phyloP scores from a whole-genome alignment of 2,329 filamentous ascomycete genomes.

The Geosmithia putterillii region DNA sequence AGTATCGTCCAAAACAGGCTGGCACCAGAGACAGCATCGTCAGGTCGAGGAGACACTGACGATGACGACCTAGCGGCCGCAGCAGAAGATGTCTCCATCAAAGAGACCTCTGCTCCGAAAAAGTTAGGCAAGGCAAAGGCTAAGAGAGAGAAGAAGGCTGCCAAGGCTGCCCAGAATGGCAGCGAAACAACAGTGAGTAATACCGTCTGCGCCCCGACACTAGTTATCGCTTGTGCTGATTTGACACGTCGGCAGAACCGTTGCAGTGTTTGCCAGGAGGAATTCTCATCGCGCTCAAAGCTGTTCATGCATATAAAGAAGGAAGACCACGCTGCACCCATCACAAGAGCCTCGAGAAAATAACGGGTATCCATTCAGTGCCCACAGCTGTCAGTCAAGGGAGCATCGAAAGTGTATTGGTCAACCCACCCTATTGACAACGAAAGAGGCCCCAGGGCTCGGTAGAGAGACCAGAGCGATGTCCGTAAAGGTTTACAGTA shows the following conservation, averaged over 20 bases:
- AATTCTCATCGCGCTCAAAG: slow-evolving; percentile 51
- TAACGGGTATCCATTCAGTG: background rate
- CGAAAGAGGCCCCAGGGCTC: no score
- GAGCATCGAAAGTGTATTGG: no score
- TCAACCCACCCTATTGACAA: no score
- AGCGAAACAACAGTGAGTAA: slow-evolving; percentile 8
- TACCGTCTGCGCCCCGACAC: background rate
- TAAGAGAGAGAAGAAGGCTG: slow-evolving; percentile 35
- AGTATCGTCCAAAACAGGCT: slow-evolving; percentile 29
- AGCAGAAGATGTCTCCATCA: slow-evolving; percentile 11
- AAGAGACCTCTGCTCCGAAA: slow-evolving; percentile 13
- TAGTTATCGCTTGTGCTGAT: background rate
- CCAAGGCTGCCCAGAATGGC: slow-evolving; percentile 18
- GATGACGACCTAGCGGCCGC: slow-evolving; percentile 4
- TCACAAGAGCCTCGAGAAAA: slow-evolving; percentile 5
- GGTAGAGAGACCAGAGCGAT: no score
- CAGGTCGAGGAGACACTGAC: background rate
- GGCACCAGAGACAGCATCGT: slow-evolving; percentile 4
- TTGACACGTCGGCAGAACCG: slow-evolving; percentile 15
- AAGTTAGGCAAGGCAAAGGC: slow-evolving; percentile 39
- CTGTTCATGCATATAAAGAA: slow-evolving; percentile 64
- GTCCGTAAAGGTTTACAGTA: no score
- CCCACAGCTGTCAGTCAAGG: no score
- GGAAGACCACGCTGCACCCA: slow-evolving; percentile 48
- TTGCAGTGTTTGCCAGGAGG: slow-evolving; percentile 31